These are phyloP conservation scores for Neurospora cerealis DNA, from an alignment of 495 filamentous ascomycete species.

Conservation along the genomic window DNA sequence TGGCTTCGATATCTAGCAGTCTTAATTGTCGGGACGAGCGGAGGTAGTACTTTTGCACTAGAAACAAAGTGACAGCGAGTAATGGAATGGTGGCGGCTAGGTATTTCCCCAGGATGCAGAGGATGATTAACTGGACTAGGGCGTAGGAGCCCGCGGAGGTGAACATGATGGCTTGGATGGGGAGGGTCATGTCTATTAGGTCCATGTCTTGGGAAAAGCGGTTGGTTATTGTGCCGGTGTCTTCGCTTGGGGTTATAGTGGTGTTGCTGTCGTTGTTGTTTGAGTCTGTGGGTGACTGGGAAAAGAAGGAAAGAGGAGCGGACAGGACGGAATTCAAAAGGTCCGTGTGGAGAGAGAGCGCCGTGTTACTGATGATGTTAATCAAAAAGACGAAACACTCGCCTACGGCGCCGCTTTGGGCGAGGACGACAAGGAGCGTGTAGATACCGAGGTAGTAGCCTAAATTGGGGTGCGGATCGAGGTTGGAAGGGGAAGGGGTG, in stretches of 20 bases:
- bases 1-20: constrained; percentile 42
- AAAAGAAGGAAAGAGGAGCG: neutral
- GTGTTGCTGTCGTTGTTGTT: neutral
- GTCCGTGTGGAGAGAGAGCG: constrained; percentile 3
- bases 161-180: constrained; percentile 12
- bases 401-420: neutral
- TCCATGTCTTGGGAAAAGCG: constrained; percentile 31
- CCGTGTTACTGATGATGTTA: constrained; percentile 5
- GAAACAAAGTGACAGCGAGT: constrained; percentile 27
- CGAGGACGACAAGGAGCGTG: constrained; percentile 34
- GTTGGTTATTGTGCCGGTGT: constrained; percentile 21
- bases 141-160: neutral
- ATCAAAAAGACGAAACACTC: constrained; percentile 3
- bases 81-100: constrained; percentile 19
- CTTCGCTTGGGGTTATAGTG: neutral
- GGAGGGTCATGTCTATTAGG: constrained; percentile 17
- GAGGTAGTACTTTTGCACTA: constrained; percentile 46
- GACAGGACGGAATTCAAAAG: neutral
- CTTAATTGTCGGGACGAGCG: constrained; percentile 48
- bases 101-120: constrained; percentile 18
- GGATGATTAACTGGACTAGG: constrained; percentile 19
- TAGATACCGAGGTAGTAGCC: constrained; percentile 49
- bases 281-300: neutral
- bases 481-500: neutral
- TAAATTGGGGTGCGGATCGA: constrained; percentile 32